A percentile compares a stretch with the other conserved stretches of the same genome.
These are phyloP conservation scores for Rhodotorula sp. DNA, from an alignment of 1,284 basidiomycete species.

Conservation along the genomic window DNA sequence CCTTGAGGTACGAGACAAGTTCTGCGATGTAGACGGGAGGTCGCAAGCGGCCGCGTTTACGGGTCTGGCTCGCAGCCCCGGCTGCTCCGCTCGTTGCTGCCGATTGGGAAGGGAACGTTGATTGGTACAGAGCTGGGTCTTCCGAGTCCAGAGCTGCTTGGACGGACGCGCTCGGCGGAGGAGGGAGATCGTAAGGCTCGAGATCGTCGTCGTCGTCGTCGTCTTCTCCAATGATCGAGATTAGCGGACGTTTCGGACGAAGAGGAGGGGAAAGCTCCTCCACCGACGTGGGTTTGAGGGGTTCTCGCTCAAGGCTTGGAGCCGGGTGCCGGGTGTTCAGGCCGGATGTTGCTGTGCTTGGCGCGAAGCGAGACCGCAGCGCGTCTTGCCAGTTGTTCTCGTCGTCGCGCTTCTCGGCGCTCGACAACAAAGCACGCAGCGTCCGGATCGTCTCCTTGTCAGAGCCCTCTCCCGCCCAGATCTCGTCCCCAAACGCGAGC, in stretches of 20 bases:
- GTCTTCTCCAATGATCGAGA: slow-evolving; percentile 36
- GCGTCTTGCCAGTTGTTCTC: slow-evolving; percentile 18
- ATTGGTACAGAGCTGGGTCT: slow-evolving; percentile 36
- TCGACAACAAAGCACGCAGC: slow-evolving; percentile 60
- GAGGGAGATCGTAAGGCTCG: slow-evolving; percentile 30
- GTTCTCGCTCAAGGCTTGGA: not conserved
- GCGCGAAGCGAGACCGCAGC: not conserved
- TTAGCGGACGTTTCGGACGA: slow-evolving; percentile 21
- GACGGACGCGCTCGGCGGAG: slow-evolving; percentile 8
- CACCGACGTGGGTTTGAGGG: slow-evolving; percentile 7
- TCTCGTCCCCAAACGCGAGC: slow-evolving; percentile 66
- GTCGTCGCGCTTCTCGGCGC: slow-evolving; percentile 45
- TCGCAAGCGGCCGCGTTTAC: slow-evolving; percentile 37
- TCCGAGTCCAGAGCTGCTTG: slow-evolving; percentile 24
- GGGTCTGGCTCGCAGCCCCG: slow-evolving; percentile 19
- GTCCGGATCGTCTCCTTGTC: slow-evolving; percentile 58
- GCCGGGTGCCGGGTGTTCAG: not conserved
- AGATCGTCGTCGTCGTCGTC: slow-evolving; percentile 38
- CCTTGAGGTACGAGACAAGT: slow-evolving; percentile 46
- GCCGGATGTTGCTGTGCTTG: too few species aligned
- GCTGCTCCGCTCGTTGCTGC: slow-evolving; percentile 1
- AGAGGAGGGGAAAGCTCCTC: slow-evolving; percentile 7
- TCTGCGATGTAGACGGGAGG: slow-evolving; percentile 50
- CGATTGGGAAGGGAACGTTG: slow-evolving; percentile 23
- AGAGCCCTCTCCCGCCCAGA: slow-evolving; percentile 77